Conservation (phyloP, 2,329 filamentous ascomycete species). For the Sphaerulina musiva region DNA sequence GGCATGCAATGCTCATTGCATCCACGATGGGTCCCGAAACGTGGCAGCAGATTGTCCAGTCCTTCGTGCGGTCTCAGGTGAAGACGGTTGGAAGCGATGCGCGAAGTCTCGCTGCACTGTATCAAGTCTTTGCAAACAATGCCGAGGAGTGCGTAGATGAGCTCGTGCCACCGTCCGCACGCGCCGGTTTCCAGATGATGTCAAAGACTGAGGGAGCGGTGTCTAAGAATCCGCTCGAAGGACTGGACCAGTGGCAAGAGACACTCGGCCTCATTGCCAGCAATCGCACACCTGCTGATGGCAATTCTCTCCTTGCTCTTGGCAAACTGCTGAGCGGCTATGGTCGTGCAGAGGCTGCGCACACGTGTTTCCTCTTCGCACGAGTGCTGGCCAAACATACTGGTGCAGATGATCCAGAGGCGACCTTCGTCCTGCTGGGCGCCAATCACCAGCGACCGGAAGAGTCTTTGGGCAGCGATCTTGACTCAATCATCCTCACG, state of each 20-base stretch:
- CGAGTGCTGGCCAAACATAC: constrained; percentile 64
- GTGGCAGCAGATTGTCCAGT: constrained; percentile 89
- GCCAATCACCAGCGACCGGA: constrained; percentile 62
- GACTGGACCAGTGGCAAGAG: constrained; percentile 89
- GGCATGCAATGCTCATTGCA: constrained; percentile 88
- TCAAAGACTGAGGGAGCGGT: constrained; percentile 60
- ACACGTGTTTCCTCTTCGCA: constrained; percentile 89
- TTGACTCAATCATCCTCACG: constrained; percentile 84
- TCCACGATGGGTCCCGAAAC: constrained; percentile 65
- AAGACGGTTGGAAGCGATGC: constrained; percentile 73
- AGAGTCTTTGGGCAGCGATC: constrained; percentile 70
- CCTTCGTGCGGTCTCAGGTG: constrained; percentile 93
- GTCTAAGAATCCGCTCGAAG: constrained; percentile 68
- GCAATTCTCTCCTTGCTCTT: constrained; percentile 68
- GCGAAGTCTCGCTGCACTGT: constrained; percentile 82
- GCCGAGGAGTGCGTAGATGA: constrained; percentile 92
- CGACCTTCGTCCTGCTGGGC: constrained; percentile 76
- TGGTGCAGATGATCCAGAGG: constrained; percentile 72
- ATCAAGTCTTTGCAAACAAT: constrained; percentile 90
- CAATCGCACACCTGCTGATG: constrained; percentile 78
- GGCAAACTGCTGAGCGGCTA: constrained; percentile 79
- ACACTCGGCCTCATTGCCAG: constrained; percentile 78
- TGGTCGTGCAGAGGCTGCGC: constrained; percentile 81
- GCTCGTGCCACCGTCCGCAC: constrained; percentile 83
- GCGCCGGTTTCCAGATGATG: constrained; percentile 86